Evolutionary conservation across 352 stramenopile genomes (phyloP).

Genomic region (Globisporangium sylvaticum): DNA sequence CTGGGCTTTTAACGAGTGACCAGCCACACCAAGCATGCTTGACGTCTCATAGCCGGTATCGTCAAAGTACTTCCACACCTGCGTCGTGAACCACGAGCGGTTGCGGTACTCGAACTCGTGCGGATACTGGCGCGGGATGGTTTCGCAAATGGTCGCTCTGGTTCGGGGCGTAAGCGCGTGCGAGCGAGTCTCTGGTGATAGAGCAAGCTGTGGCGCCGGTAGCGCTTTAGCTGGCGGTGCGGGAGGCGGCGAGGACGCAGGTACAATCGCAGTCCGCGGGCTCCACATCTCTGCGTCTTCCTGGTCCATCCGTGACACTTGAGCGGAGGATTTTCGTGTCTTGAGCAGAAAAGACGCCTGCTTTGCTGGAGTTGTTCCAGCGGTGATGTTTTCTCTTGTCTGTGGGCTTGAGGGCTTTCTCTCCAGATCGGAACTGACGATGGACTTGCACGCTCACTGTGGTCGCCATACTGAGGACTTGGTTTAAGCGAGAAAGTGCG

Average conservation of each 20-base stretch:
- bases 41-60: conserved; percentile 4
- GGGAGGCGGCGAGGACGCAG: not conserved
- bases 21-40: not conserved
- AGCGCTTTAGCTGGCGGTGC: not conserved
- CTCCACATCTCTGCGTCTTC: not conserved
- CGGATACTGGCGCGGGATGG: not conserved
- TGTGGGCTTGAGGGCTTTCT: not conserved
- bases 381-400: not conserved
- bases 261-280: not conserved
- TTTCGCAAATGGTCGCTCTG: not conserved
- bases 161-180: conserved; percentile 1
- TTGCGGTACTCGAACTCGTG: not conserved
- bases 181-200: not conserved
- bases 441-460: not conserved
- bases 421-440: not conserved
- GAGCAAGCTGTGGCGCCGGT: not conserved
- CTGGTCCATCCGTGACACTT: not conserved
- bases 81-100: not conserved
- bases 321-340: not conserved
- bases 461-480: not conserved
- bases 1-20: not conserved
- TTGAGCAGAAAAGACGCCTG: not conserved
- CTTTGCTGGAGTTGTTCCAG: not conserved
- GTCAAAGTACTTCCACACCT: conserved; percentile 15
- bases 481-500: not conserved